Evolutionary conservation across 2,329 filamentous ascomycete species (phyloP), one percentile per base, ranked within the genome.

Genomic region (Alternaria solani): DNA sequence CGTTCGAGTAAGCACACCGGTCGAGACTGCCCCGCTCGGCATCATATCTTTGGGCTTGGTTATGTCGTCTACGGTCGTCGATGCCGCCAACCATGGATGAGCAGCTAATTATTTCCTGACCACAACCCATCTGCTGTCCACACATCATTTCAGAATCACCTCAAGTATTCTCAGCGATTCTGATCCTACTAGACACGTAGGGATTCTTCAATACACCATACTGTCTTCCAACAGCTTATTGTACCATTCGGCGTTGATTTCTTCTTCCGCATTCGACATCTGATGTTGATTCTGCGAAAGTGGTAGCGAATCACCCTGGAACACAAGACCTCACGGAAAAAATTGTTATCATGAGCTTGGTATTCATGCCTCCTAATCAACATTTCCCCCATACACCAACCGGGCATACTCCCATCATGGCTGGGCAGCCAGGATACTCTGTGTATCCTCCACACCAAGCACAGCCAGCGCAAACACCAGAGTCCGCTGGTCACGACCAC

Each of bases 51-150:
- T 38, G 51, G 51, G 6, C 18, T 3, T 55, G 28, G 32, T 41
- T 7, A 25, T 54, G 49, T 18, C 34, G 26, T 38, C 55, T 49
- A 54, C 18, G 55, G 55, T 58, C 18, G 49, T 16, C 11, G 42
- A 14, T n/a, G n/a, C 18, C 49, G 36, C 39, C 41, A 26, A 57
- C 55, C 48, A 9, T 49, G 23, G 41, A 51, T 53, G 14, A 52
- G 53, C 55, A 38, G 32, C 32, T 12, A 41, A 14, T 26, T 23
- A 14, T 14, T 32, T 38, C 14, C 32, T 39, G 41, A 9, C 30
- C n/a, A 46, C 47, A 41, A 54, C 30, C 28, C 39, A 44, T 32
- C 12, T 20, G 28, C 32, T 14, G 36, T 11, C n/a, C 41, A 14
- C 41, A 14, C 20, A 26, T 46, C 51, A 54, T 57, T n/a, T 30